Conservation (phyloP, 1,139 yeast genomes). For the Diutina neorugosa region DNA sequence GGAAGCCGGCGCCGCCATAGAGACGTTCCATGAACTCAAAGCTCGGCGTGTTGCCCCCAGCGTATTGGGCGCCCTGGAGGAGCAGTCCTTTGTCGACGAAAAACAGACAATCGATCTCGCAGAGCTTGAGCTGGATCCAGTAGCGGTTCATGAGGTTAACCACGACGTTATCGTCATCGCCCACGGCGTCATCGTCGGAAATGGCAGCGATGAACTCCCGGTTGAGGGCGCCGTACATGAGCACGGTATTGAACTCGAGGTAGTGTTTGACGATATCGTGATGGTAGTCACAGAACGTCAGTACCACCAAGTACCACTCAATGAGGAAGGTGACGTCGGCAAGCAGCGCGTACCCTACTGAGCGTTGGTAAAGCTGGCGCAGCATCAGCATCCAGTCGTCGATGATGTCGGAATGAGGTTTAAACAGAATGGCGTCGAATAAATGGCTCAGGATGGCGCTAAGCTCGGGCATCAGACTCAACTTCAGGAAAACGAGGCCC, state of each 20-base stretch:
- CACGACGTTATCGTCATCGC: background rate
- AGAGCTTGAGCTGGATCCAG: constrained; percentile 20
- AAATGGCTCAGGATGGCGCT: background rate
- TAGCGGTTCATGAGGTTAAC: constrained; percentile 11
- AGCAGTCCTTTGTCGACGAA: constrained; percentile 22
- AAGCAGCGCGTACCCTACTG: constrained; percentile 13
- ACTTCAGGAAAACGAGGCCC: background rate
- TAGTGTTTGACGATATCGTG: constrained; percentile 17
- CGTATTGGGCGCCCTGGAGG: constrained; percentile 18
- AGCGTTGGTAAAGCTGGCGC: constrained; percentile 13
- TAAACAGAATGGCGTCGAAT: constrained; percentile 1
- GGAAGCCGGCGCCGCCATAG: background rate
- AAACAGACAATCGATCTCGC: constrained; percentile 19
- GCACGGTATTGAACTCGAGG: constrained; percentile 20
- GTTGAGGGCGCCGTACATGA: constrained; percentile 18
- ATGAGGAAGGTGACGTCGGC: constrained; percentile 18
- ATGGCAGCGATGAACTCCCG: constrained; percentile 16
- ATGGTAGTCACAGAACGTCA: constrained; percentile 14
- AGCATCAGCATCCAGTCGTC: constrained; percentile 17
- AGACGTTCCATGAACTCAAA: constrained; percentile 11
- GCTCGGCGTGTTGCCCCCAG: constrained; percentile 17
- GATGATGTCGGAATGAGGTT: constrained; percentile 9
- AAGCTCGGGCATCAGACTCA: background rate
- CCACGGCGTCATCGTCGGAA: constrained; percentile 6
- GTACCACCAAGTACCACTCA: constrained; percentile 19